Evolutionary conservation across 768 basidiomycete species (phyloP).

Genomic region (Mycena vitilis): DNA sequence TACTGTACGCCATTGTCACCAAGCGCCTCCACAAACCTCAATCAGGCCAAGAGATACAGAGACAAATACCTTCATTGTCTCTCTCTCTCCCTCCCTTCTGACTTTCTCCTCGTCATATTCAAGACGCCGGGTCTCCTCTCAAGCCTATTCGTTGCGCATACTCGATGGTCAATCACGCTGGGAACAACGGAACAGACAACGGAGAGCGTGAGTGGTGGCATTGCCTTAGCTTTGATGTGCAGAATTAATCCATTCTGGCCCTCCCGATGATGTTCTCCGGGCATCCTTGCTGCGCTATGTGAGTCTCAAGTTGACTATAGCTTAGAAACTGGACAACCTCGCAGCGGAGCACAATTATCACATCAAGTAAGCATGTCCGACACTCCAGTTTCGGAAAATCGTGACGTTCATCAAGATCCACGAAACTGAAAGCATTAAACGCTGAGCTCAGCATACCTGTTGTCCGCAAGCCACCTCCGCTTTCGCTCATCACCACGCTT

Average conservation of each 20-base stretch:
- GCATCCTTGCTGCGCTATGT: background rate
- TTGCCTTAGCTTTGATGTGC: background rate
- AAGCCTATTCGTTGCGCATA: too few relatives aligned
- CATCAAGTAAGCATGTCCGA: background rate
- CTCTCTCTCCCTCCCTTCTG: too few relatives aligned
- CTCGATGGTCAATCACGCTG: background rate
- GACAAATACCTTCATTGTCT: too few relatives aligned
- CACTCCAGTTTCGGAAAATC: background rate
- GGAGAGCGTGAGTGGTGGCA: constrained; percentile 1
- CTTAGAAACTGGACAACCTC: background rate
- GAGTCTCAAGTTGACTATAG: background rate
- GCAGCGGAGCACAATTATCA: background rate
- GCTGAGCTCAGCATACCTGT: too few relatives aligned
- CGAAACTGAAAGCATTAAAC: too few relatives aligned
- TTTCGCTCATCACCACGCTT: too few relatives aligned
- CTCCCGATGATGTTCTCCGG: background rate
- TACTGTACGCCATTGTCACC: too few relatives aligned
- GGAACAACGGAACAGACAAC: background rate
- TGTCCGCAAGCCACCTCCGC: too few relatives aligned
- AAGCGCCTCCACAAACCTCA: too few relatives aligned
- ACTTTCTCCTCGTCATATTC: too few relatives aligned
- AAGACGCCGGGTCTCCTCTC: too few relatives aligned
- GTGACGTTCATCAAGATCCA: background rate
- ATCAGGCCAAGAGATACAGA: too few relatives aligned
- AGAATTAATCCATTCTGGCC: background rate